phyloP scores from a whole-genome alignment of 2,329 filamentous ascomycete species.

The Sphaerulina populicola region DNA sequence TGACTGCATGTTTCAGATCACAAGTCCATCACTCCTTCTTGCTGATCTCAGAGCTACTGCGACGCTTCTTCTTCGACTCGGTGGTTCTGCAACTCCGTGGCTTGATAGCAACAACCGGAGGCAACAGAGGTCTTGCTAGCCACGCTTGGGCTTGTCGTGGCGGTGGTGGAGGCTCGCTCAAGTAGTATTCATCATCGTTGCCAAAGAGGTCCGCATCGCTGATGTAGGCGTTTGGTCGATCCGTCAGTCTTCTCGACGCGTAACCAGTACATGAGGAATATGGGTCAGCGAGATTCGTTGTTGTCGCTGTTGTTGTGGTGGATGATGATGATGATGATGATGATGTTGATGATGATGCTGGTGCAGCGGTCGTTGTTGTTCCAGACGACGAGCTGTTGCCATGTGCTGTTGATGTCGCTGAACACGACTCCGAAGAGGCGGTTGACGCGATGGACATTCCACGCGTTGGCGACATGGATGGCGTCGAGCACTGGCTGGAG shows the following conservation, averaged over 20 bases:
- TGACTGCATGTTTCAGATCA: not conserved
- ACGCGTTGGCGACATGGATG: slow-evolving; percentile 13
- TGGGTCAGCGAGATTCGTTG: slow-evolving; percentile 14
- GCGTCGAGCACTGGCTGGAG: slow-evolving; percentile 10
- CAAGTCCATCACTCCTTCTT: slow-evolving; percentile 18
- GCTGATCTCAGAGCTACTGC: slow-evolving; percentile 10
- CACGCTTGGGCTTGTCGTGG: slow-evolving; percentile 31
- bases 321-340: slow-evolving; percentile 9
- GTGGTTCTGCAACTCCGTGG: slow-evolving; percentile 15
- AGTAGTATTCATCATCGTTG: slow-evolving; percentile 28
- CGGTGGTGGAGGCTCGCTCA: slow-evolving; percentile 30
- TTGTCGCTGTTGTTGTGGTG: slow-evolving; percentile 13
- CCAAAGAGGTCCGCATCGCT: slow-evolving; percentile 35
- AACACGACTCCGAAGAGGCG: not conserved
- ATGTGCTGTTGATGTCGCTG: slow-evolving; percentile 5
- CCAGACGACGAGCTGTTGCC: not conserved
- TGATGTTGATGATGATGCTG: not conserved
- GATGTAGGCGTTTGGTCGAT: slow-evolving; percentile 30
- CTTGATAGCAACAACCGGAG: slow-evolving; percentile 24
- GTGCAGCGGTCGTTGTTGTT: slow-evolving; percentile 10
- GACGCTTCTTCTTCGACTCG: slow-evolving; percentile 20
- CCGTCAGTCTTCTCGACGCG: slow-evolving; percentile 15
- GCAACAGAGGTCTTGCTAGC: slow-evolving; percentile 28
- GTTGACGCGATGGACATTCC: slow-evolving; percentile 15
- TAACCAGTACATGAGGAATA: slow-evolving; percentile 19